Conservation (phyloP, 305 asterid genomes). For the Fraxinus baroniana region DNA sequence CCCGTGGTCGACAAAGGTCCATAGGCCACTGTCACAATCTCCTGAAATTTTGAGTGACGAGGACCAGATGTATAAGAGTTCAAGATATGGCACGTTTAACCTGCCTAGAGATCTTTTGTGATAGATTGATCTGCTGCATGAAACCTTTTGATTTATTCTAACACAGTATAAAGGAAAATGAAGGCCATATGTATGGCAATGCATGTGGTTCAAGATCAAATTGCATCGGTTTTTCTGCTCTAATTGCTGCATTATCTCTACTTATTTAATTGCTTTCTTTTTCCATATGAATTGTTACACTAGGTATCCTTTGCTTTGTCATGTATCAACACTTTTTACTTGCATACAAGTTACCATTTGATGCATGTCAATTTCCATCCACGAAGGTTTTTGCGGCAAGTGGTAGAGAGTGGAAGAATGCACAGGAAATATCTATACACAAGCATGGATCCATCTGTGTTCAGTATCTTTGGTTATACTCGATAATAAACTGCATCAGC, state of each 20-base stretch:
- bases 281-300: background rate
- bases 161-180: background rate
- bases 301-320: background rate
- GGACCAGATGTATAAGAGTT: constrained; percentile 55
- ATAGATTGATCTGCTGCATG: background rate
- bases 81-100: constrained; percentile 50
- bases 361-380: background rate
- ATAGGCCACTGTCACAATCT: constrained; percentile 46
- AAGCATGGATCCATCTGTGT: too few relatives aligned
- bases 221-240: background rate
- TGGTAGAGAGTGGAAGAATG: background rate
- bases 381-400: background rate
- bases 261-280: background rate
- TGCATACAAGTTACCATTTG: background rate
- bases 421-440: background rate
- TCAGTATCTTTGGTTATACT: background rate
- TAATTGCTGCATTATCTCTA: background rate
- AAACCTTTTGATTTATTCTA: background rate
- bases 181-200: background rate
- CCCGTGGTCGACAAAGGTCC: constrained; percentile 59
- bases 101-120: background rate
- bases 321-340: background rate
- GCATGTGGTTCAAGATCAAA: background rate
- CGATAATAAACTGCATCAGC: background rate
- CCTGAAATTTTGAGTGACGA: constrained; percentile 74